Base-by-base conservation (phyloP, 768 basidiomycete species). In the Pisolithus microcarpus region DNA sequence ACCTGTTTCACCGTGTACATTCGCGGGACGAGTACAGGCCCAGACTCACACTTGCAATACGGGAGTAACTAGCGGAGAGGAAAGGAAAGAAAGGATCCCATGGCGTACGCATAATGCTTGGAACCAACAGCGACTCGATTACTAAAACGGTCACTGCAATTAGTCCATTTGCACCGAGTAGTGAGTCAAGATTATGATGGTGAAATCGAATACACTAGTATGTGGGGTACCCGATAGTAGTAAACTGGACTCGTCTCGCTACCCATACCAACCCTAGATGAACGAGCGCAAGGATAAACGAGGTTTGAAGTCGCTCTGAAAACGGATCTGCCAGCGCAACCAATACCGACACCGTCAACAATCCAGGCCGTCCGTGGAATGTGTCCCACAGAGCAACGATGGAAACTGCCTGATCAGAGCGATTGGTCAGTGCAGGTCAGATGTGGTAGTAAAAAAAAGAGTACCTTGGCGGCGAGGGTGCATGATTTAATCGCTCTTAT, bases 311-410 rank as follows among this genome's bases (percentile, higher is more conserved):
- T 19, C 61, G 63, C 43, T 77, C 75, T 23, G 71, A 72, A 62
- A 74, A 65, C 11, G 73, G 76, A 63, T 81, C 79, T 19, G 65
- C 51, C 24, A 78, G 57, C 2, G 76, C 76, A 1, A 74, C 66
- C 1, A 58, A 54, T 7, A 69, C 61, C 37, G 74, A 60, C 13
- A 59, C 48, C 0, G 51, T 63, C 48, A 67, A 43, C 4, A 68
- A 46, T 24, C 62, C 48, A 2, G 63, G 58, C 36, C 64, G 64
- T 7, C 60, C 62, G 28, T 38, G 66, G 49, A 67, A 31, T 7
- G 47, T 30, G 15, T 61, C 58, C 56, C 60, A 65, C 21, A 39
- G 53, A 13, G 55, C 57, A 15, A 52, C 50, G 19, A 62, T 37
- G 11, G 63, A 69, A 34, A 66, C 49, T 7, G 68, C 59, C 60